phyloP scores from a whole-genome alignment of 1,284 basidiomycete species.

The Sporisorium reilianum region DNA sequence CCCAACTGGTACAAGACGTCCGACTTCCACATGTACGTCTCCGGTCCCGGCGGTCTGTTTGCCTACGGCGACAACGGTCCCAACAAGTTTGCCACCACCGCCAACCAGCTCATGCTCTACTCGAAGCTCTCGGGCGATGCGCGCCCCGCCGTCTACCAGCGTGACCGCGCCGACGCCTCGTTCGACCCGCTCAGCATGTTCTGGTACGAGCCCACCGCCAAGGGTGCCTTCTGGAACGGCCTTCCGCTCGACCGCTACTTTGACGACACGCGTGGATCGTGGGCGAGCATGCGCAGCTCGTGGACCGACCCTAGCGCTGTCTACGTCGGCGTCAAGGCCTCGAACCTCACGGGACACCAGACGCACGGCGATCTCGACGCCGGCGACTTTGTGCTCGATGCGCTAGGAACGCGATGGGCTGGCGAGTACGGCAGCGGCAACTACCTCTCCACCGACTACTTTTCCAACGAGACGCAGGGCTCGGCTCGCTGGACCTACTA shows the following conservation, averaged over 20 bases:
- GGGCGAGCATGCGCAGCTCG: constrained; percentile 88
- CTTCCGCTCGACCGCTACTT: constrained; percentile 86
- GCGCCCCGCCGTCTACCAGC: constrained; percentile 86
- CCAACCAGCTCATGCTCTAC: constrained; percentile 65
- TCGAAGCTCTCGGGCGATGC: constrained; percentile 71
- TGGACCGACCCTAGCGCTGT: constrained; percentile 90
- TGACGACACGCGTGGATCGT: constrained; percentile 75
- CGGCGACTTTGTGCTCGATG: constrained; percentile 95
- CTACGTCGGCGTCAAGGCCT: constrained; percentile 89
- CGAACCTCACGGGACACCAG: constrained; percentile 78
- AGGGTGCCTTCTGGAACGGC: constrained; percentile 92
- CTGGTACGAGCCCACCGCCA: constrained; percentile 88
- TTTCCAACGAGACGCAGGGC: constrained; percentile 54
- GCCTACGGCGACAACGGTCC: constrained; percentile 93
- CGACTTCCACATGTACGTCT: constrained; percentile 89
- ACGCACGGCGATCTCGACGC: constrained; percentile 93
- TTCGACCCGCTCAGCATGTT: constrained; percentile 94
- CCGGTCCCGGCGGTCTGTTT: constrained; percentile 87
- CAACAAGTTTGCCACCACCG: constrained; percentile 83
- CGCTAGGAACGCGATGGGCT: constrained; percentile 92
- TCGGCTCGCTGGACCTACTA: constrained; percentile 73
- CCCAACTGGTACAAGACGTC: constrained; percentile 78
- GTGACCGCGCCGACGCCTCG: constrained; percentile 84
- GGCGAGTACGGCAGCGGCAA: constrained; percentile 92
- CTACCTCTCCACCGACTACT: constrained; percentile 74